These are phyloP conservation scores for Sphagnum magellanicum DNA, from an alignment of 228 moss, liverwort and hornwort genomes.

Conservation along the genomic window DNA sequence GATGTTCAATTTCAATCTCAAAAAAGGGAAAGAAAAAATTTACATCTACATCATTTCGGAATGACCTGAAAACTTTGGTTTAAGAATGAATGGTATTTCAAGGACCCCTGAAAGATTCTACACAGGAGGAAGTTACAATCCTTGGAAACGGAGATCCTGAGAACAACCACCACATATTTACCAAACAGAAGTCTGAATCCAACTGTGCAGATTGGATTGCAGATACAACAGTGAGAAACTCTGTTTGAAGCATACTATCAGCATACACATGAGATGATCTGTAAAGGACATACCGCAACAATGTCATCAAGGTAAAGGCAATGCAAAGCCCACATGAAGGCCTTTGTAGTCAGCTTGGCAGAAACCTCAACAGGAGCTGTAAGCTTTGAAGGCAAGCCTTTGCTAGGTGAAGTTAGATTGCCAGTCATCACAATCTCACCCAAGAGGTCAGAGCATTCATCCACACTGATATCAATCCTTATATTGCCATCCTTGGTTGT, in stretches of 20 bases:
- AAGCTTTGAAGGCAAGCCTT: conserved; percentile 37
- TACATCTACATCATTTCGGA: too few species aligned
- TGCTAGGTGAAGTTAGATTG: conserved; percentile 35
- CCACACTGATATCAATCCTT: conserved; percentile 53
- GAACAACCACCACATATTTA: too few species aligned
- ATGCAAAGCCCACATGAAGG: conserved; percentile 60
- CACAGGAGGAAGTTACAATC: too few species aligned
- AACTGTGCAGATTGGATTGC: neutral
- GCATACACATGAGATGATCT: neutral
- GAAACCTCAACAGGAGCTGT: conserved; percentile 38
- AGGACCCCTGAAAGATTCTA: too few species aligned
- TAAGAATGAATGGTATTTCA: too few species aligned
- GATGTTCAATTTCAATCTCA: too few species aligned
- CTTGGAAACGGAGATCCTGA: too few species aligned
- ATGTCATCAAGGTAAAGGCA: conserved; percentile 53
- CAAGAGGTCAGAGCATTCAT: conserved; percentile 58
- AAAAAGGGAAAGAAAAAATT: too few species aligned
- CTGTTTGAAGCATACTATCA: too few species aligned
- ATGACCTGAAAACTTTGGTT: too few species aligned
- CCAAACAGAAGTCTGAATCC: neutral
- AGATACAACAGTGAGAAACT: neutral
- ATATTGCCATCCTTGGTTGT: conserved; percentile 19
- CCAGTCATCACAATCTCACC: conserved; percentile 56
- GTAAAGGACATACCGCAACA: conserved; percentile 38
- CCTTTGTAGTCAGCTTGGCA: conserved; percentile 56